Evolutionary conservation across 805 yeast species (phyloP), one percentile per base, ranked within the genome.

Genomic region (Candida khao-thaluensis): DNA sequence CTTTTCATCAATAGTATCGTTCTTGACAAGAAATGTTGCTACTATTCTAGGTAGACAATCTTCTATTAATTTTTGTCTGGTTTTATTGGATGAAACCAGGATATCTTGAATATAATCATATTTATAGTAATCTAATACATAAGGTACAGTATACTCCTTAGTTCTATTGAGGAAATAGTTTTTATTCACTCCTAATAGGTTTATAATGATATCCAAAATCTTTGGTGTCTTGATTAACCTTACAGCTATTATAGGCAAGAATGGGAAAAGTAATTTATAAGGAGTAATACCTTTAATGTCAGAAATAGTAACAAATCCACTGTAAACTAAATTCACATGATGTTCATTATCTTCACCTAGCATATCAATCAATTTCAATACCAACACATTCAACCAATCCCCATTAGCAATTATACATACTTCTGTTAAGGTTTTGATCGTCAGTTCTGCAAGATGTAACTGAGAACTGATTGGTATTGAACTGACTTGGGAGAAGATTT

Each of bases 261-360:
- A 85, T 0, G 96, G 95, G 6, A 85, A 78, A 15, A 88, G 64
- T 10, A 91, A 60, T 54, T 84, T 86, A 77, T 91, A 89, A 0
- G 95, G 82, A 0, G 95, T 77, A 24, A 76, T 62, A 1, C 68
- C 60, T 48, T 77, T 76, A 1, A 77, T 66, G 12, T 62, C 51
- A 0, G 96, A 82, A 9, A 85, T 71, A 23, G 71, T 62, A 16
- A 76, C 62, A 3, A 91, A 62, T 40, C 79, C 77, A 52, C 81
- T 82, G 46, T 80, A 79, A 0, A 88, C 88, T 49, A 85, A 65
- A 49, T 86, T 78, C 1, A 81, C 75, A 45, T 79, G 80, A 50
- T 82, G 83, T 37, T 77, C 78, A 54, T 81, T 81, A 2, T 67
- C 52, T 12, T 83, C 84, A 4, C 82, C 83, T 44, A 89, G 67